phyloP scores from a whole-genome alignment of 768 basidiomycete species.

The Pholiota molesta region DNA sequence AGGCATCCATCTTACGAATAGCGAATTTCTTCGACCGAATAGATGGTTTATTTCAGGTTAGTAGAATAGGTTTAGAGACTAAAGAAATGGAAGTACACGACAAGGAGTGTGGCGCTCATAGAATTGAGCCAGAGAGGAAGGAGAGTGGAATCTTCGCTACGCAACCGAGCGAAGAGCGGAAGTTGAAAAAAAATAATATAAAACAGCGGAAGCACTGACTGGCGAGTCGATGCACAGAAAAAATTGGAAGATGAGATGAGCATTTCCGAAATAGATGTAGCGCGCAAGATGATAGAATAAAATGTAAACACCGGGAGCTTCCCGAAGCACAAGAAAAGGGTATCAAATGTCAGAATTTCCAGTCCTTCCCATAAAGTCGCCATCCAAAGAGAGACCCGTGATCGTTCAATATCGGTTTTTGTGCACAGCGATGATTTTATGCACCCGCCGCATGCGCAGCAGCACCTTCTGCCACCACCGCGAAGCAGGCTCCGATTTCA shows the following conservation, averaged over 20 bases:
- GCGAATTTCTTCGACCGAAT: not conserved
- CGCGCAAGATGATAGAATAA: not conserved
- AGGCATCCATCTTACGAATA: not conserved
- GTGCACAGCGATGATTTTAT: slow-evolving; percentile 25
- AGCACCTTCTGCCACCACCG: slow-evolving; percentile 37
- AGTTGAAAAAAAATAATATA: not conserved
- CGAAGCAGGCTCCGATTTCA: slow-evolving; percentile 22
- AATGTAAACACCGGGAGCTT: not conserved
- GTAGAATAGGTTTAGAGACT: not conserved
- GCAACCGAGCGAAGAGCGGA: not conserved
- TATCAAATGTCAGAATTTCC: not conserved
- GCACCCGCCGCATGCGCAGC: slow-evolving; percentile 29
- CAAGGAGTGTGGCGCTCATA: not conserved
- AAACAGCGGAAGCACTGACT: not conserved
- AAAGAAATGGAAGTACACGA: not conserved
- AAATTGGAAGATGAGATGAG: not conserved
- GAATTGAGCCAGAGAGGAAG: not conserved
- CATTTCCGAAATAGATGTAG: not conserved
- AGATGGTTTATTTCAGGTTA: not conserved
- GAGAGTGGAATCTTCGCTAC: not conserved
- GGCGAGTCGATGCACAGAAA: not conserved
- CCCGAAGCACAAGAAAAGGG: not conserved
- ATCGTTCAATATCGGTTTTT: slow-evolving; percentile 19
- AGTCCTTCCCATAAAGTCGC: not conserved
- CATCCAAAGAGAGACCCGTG: not conserved